These are phyloP conservation scores for Teunomyces cretensis DNA, from an alignment of 805 yeast species.

Conservation along the genomic window DNA sequence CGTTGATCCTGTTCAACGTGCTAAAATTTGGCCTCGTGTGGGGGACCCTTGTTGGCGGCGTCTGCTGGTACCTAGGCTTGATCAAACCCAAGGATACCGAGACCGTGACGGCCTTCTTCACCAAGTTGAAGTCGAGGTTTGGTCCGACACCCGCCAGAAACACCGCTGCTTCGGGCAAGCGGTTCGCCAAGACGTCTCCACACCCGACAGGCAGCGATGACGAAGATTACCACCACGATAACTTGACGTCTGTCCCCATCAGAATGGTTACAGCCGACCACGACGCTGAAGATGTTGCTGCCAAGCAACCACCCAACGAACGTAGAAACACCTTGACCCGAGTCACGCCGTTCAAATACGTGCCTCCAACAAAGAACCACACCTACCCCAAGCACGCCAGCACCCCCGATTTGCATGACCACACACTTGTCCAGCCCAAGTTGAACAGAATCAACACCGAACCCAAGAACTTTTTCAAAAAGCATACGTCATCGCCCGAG, in stretches of 20 bases:
- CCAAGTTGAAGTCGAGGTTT: slow-evolving; percentile 3
- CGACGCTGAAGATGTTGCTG: neutral
- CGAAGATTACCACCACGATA: neutral
- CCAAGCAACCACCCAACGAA: slow-evolving; percentile 3
- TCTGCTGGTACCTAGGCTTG: slow-evolving; percentile 33
- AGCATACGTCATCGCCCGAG: slow-evolving; percentile 4
- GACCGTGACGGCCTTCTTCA: slow-evolving; percentile 4
- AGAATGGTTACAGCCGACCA: neutral
- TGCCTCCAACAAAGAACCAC: neutral
- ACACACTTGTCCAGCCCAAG: slow-evolving; percentile 13
- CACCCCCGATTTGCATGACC: slow-evolving; percentile 15
- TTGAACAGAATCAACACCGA: slow-evolving; percentile 17
- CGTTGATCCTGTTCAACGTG: slow-evolving; percentile 16
- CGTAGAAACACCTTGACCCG: slow-evolving; percentile 20
- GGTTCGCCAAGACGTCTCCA: neutral
- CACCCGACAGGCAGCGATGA: neutral
- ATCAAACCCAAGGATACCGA: slow-evolving; percentile 15
- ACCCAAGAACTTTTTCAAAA: slow-evolving; percentile 3
- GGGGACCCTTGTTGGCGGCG: slow-evolving; percentile 21
- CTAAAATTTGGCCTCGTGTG: slow-evolving; percentile 24
- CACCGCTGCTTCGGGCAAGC: neutral
- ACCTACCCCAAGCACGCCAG: slow-evolving; percentile 11
- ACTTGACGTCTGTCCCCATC: neutral
- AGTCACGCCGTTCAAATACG: slow-evolving; percentile 21
- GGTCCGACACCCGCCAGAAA: neutral